Evolutionary conservation across 1,284 basidiomycete species (phyloP), one percentile per base, ranked within the genome.

Genomic region (Cerioporus squamosus): DNA sequence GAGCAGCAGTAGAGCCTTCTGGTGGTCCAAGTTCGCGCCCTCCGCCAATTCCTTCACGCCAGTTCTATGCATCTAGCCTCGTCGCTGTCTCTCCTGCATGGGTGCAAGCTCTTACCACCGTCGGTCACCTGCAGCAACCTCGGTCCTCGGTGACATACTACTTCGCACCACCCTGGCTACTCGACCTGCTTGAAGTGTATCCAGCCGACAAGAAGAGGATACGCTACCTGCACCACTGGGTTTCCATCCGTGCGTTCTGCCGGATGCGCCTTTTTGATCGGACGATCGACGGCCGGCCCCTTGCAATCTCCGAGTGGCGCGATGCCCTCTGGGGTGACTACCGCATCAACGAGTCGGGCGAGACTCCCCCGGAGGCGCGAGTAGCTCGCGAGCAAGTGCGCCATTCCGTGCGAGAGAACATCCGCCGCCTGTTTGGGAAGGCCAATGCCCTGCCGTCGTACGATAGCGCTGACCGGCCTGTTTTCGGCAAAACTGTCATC

Each of bases 301-400:
- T 57, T 5, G 42, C 42, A 7, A 39, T 49, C n/a, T 26, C 49
- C 10, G 50, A 51, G 23, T 57, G 50, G 55, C 43, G 55, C 6
- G 45, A 51, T 31, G 36, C 39, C 0, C 40, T 57, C 0, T 51
- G 24, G 29, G 55, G 55, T 1, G 44, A 57, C 5, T 52, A 52
- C 50, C 1, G 12, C 42, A 15, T 44, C 39, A 47, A 31, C 9
- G 44, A 38, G 20, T 10, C 20, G 17, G 36, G 12, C 10, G 38
- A 38, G 26, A 18, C 0, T 5, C 5, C 22, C 2, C 17, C 48
- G 2, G 36, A 38, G 3, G 23, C 22, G 3, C 24, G 20, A n/a
- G 17, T n/a, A 5, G 10, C 24, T 17, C 29, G 40, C 29, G n/a
- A 20, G 22, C 40, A 40, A 39, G n/a, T 42, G 8, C 40, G 40